Conservation (phyloP, 2,329 filamentous ascomycete genomes). For the Furcasterigmium furcatum region DNA sequence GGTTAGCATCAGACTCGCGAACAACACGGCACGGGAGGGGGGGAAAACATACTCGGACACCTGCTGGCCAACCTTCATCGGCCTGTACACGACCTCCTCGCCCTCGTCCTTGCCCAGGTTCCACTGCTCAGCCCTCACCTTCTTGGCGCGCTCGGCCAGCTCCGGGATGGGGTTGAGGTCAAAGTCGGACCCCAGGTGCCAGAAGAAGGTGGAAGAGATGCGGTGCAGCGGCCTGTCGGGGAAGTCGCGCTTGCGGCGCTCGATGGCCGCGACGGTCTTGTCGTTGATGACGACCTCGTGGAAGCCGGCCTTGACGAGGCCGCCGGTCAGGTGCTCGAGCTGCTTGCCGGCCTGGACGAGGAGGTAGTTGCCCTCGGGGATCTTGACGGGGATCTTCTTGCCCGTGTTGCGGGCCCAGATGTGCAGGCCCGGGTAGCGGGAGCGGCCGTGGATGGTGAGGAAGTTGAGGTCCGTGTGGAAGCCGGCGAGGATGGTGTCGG, state of each 20-base stretch:
- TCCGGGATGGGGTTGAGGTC: constrained; percentile 49
- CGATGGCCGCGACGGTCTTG: constrained; percentile 44
- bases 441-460: constrained; percentile 61
- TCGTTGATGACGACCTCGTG: constrained; percentile 60
- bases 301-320: constrained; percentile 58
- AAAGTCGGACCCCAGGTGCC: constrained; percentile 55
- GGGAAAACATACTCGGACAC: constrained; percentile 46
- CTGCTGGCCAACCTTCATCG: constrained; percentile 57
- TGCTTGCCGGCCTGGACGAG: constrained; percentile 62
- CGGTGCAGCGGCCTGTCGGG: constrained; percentile 50
- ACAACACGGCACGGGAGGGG: too few species aligned
- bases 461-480: constrained; percentile 66
- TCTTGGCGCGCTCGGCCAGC: constrained; percentile 39
- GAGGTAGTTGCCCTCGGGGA: constrained; percentile 54
- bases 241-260: constrained; percentile 31
- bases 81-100: constrained; percentile 39
- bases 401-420: constrained; percentile 64
- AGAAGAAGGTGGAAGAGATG: constrained; percentile 60
- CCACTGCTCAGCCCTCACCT: constrained; percentile 42
- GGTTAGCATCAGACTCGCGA: not conserved
- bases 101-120: constrained; percentile 52
- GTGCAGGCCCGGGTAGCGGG: constrained; percentile 58
- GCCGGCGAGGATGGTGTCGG: constrained; percentile 58
- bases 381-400: constrained; percentile 53
- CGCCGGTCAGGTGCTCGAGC: constrained; percentile 58